Percentiles rank a stretch among this genome's conserved stretches.
phyloP scores from a whole-genome alignment of 805 yeast species.

The Candida suzukii region DNA sequence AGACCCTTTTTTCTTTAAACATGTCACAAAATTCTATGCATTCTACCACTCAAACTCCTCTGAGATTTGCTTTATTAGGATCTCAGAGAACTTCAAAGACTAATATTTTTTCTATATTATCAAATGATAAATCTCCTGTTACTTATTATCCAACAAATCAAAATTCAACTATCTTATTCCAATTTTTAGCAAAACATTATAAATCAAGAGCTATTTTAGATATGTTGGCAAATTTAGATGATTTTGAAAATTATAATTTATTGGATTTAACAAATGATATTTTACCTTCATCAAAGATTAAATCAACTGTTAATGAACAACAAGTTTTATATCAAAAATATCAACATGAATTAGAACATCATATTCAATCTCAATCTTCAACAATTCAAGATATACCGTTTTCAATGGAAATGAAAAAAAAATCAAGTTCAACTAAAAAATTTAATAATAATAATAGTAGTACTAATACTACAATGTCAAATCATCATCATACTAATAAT shows the following conservation, averaged over 20 bases:
- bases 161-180: conserved; percentile 52
- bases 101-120: conserved; percentile 22
- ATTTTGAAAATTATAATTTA: conserved; percentile 25
- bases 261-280: conserved; percentile 8
- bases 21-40: conserved; percentile 7
- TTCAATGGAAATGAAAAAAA: background rate
- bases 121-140: conserved; percentile 33
- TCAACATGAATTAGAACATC: background rate
- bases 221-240: conserved; percentile 35
- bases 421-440: background rate
- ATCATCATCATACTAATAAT: too few relatives aligned
- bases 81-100: conserved; percentile 26
- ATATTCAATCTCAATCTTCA: background rate
- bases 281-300: background rate
- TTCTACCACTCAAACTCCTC: conserved; percentile 22
- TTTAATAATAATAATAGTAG: background rate
- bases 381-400: background rate
- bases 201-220: conserved; percentile 39
- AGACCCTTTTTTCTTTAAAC: background rate
- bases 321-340: background rate
- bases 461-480: too few relatives aligned
- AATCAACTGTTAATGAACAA: background rate
- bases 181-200: conserved; percentile 37
- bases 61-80: conserved; percentile 25
- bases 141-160: conserved; percentile 70